phyloP scores from a whole-genome alignment of 768 basidiomycete genomes.

The Macrolepiota albuminosa region DNA sequence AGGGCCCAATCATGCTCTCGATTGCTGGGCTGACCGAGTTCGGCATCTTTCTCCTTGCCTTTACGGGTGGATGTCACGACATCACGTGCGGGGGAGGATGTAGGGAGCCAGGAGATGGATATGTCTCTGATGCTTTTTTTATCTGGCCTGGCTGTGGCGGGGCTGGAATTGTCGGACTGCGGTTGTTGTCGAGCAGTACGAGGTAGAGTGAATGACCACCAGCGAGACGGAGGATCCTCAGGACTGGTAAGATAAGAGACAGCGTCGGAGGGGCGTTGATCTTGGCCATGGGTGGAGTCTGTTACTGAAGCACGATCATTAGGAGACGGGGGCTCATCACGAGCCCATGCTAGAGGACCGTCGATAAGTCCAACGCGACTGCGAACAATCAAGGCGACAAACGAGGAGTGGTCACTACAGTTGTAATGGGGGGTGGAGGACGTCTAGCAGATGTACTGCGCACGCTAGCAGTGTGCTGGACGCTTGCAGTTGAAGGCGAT shows the following conservation, averaged over 20 bases:
- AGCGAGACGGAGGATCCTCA: slow-evolving; percentile 45
- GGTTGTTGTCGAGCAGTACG: slow-evolving; percentile 30
- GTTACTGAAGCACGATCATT: slow-evolving; percentile 34
- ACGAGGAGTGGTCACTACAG: slow-evolving; percentile 71
- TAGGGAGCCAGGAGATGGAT: slow-evolving; percentile 50
- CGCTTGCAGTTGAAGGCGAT: slow-evolving; percentile 29
- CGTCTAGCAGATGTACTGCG: slow-evolving; percentile 24
- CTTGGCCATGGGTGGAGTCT: slow-evolving; percentile 26
- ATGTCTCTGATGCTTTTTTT: slow-evolving; percentile 37
- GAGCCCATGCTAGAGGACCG: slow-evolving; percentile 64
- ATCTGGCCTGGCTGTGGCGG: slow-evolving; percentile 23
- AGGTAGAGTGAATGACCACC: slow-evolving; percentile 73
- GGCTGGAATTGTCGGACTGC: slow-evolving; percentile 13
- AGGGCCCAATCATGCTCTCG: slow-evolving; percentile 23
- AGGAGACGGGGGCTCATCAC: slow-evolving; percentile 78
- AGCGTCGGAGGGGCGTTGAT: slow-evolving; percentile 45
- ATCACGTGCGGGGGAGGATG: slow-evolving; percentile 32
- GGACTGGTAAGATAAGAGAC: slow-evolving; percentile 48
- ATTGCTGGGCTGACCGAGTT: slow-evolving; percentile 11
- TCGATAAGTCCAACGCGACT: slow-evolving; percentile 1
- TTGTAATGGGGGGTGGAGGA: slow-evolving; percentile 42
- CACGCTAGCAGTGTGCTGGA: slow-evolving; percentile 27
- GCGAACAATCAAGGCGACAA: slow-evolving; percentile 23
- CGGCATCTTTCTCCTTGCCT: slow-evolving; percentile 27
- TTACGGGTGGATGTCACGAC: slow-evolving; percentile 27